Evolutionary conservation across 1,284 basidiomycete species (phyloP).

Genomic region (Abortiporus biennis): DNA sequence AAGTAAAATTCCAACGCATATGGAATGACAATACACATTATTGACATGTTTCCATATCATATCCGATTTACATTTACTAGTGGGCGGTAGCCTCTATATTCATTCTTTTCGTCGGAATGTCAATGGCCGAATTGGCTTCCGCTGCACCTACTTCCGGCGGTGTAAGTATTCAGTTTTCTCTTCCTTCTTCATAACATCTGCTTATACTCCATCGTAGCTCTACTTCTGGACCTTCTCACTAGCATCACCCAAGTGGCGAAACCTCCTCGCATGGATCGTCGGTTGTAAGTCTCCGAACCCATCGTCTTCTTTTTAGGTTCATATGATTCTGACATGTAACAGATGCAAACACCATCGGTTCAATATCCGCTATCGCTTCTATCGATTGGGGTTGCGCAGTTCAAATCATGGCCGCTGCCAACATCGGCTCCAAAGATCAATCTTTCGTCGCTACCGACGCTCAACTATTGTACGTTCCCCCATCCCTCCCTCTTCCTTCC

Average conservation of each 20-base stretch:
- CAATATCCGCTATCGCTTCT: slow-evolving; percentile 59
- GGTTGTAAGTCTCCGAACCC: slow-evolving; percentile 48
- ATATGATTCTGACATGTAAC: slow-evolving; percentile 5
- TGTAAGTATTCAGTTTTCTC: slow-evolving; percentile 14
- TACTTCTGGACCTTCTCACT: slow-evolving; percentile 76
- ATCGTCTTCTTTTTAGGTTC: slow-evolving; percentile 2
- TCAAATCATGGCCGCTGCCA: slow-evolving; percentile 57
- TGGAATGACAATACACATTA: background rate
- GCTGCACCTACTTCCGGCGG: slow-evolving; percentile 73
- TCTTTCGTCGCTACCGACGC: slow-evolving; percentile 46
- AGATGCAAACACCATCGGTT: slow-evolving; percentile 72
- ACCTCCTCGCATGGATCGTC: slow-evolving; percentile 69
- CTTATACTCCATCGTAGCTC: no score
- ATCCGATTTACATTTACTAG: no score
- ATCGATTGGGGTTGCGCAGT: slow-evolving; percentile 75
- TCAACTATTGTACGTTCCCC: slow-evolving; percentile 54
- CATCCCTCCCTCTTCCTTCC: background rate
- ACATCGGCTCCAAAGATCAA: slow-evolving; percentile 48
- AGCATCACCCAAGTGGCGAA: slow-evolving; percentile 57
- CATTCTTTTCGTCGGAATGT: slow-evolving; percentile 53
- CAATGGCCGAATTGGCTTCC: slow-evolving; percentile 67
- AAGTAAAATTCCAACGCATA: no score
- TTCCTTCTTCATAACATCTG: background rate
- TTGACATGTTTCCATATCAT: background rate
- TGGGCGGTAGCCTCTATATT: slow-evolving; percentile 52